Conservation (phyloP, 805 yeast genomes). For the Lipomyces lipofer region DNA sequence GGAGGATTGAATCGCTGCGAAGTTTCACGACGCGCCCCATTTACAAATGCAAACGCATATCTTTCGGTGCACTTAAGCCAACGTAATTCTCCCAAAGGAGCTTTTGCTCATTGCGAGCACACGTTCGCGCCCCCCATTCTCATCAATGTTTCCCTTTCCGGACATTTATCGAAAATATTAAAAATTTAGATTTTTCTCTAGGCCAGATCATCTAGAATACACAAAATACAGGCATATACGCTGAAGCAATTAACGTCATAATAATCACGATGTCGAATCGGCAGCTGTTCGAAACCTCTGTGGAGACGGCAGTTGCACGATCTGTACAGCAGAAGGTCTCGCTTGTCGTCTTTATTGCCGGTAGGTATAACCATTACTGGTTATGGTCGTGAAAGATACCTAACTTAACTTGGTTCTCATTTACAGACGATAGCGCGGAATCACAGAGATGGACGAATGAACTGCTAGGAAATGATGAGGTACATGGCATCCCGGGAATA, state of each 20-base stretch:
- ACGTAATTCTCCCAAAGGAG: no score
- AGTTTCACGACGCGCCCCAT: no score
- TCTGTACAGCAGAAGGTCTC: conserved; percentile 24
- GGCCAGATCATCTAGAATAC: not conserved
- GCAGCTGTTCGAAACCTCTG: conserved; percentile 26
- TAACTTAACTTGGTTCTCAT: not conserved
- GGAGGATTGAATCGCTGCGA: no score
- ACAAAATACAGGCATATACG: not conserved
- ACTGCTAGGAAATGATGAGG: conserved; percentile 15
- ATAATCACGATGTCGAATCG: conserved; percentile 8
- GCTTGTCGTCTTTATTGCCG: conserved; percentile 25
- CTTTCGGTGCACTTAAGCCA: no score
- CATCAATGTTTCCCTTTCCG: no score
- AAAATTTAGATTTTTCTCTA: not conserved
- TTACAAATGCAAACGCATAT: no score
- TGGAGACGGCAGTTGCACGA: conserved; percentile 24
- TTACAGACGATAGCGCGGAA: conserved; percentile 22
- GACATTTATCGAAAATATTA: not conserved
- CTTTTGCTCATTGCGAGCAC: no score
- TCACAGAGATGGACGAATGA: conserved; percentile 23
- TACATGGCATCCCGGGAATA: not conserved
- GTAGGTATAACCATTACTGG: conserved; percentile 6
- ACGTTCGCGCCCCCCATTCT: no score
- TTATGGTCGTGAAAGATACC: not conserved
- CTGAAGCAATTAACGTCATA: not conserved